phyloP scores from a whole-genome alignment of 345 rosid species.

The Rhizophora mangle region DNA sequence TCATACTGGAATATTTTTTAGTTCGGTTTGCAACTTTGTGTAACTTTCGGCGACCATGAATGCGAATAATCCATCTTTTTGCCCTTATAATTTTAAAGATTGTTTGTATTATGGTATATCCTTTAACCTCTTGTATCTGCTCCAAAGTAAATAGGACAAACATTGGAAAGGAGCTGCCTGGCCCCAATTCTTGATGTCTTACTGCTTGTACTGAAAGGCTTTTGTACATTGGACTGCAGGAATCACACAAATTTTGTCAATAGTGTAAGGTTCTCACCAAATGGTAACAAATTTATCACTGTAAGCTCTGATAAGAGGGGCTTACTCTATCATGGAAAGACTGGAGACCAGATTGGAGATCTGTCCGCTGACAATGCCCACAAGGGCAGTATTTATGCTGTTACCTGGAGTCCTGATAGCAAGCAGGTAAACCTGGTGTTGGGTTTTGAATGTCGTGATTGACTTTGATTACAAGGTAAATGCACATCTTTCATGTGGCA shows the following conservation, averaged over 20 bases:
- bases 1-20: no score
- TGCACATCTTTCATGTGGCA: not conserved
- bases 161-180: constrained; percentile 1
- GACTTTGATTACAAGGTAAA: no score
- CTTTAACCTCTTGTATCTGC: no score
- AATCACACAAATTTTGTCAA: constrained; percentile 93
- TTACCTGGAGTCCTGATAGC: constrained; percentile 93
- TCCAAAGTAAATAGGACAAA: not conserved
- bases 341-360: constrained; percentile 70
- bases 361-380: constrained; percentile 75
- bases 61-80: no score
- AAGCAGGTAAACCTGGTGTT: constrained; percentile 53
- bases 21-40: no score
- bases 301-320: constrained; percentile 96
- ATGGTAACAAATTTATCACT: constrained; percentile 83
- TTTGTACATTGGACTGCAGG: constrained; percentile 41
- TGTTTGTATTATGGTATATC: no score
- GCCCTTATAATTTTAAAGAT: no score
- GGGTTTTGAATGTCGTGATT: not conserved
- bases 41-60: no score
- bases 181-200: not conserved
- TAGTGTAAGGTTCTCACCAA: constrained; percentile 87
- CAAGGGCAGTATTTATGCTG: constrained; percentile 87
- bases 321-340: constrained; percentile 76
- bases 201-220: constrained; percentile 21